These are phyloP conservation scores for Pleodorina starrii DNA, from an alignment of 139 green algal species.

Conservation along the genomic window DNA sequence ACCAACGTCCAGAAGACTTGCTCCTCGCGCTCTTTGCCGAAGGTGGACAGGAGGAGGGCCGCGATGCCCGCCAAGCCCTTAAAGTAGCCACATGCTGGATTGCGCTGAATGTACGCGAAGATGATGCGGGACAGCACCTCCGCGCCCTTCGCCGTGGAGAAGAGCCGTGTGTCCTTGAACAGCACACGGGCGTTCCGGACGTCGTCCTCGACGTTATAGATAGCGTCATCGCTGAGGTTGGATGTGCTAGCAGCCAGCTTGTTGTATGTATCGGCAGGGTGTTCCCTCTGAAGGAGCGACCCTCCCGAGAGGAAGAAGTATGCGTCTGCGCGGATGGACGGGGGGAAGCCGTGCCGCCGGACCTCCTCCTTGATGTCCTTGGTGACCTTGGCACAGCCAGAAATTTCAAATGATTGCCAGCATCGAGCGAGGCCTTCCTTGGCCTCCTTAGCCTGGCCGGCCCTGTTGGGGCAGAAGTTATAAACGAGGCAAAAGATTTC, in stretches of 20 bases:
- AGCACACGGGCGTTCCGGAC: background rate
- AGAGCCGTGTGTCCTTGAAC: constrained; percentile 6
- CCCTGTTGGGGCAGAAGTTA: constrained; percentile 9
- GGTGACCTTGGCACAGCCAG: background rate
- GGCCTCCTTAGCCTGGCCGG: constrained; percentile 45
- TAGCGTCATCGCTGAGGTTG: background rate
- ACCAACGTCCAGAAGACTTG: constrained; percentile 63
- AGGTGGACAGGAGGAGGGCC: constrained; percentile 56
- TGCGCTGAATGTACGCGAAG: constrained; percentile 38
- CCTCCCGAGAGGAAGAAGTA: constrained; percentile 13
- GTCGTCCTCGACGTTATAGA: constrained; percentile 33
- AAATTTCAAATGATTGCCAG: constrained; percentile 19
- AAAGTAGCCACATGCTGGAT: constrained; percentile 25
- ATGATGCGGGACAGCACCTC: constrained; percentile 41
- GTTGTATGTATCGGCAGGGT: background rate
- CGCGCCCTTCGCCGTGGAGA: constrained; percentile 36
- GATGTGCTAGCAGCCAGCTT: constrained; percentile 23
- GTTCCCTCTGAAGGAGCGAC: background rate
- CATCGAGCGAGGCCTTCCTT: background rate
- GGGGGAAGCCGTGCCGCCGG: background rate
- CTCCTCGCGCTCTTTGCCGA: constrained; percentile 54
- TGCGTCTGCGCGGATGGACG: background rate
- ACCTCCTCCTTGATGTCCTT: constrained; percentile 26
- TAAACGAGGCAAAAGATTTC: no score
- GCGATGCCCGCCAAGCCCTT: constrained; percentile 44